phyloP scores from a whole-genome alignment of 805 yeast species.

The Yamadazyma nakazawae region DNA sequence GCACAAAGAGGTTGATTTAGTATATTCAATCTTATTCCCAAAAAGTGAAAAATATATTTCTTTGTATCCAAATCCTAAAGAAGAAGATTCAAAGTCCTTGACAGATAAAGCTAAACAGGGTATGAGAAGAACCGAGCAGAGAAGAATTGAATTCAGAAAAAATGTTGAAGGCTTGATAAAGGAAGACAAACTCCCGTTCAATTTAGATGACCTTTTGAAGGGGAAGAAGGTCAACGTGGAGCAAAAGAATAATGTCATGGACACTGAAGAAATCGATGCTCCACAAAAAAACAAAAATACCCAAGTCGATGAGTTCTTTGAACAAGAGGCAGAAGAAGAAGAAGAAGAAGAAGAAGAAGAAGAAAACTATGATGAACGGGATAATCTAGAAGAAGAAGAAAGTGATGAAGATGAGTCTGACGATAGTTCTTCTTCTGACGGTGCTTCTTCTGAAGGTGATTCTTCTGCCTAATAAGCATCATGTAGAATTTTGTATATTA shows the following conservation, averaged over 20 bases:
- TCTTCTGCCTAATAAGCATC: background rate
- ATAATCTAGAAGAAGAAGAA: background rate
- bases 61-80: slow-evolving; percentile 53
- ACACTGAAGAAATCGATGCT: slow-evolving; percentile 40
- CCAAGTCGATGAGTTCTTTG: slow-evolving; percentile 44
- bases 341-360: background rate
- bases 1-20: slow-evolving; percentile 65
- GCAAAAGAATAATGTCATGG: slow-evolving; percentile 17
- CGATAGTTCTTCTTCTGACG: too few relatives aligned
- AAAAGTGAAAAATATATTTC: slow-evolving; percentile 76
- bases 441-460: too few relatives aligned
- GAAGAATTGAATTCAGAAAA: slow-evolving; percentile 44
- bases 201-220: slow-evolving; percentile 43
- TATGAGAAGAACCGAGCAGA: slow-evolving; percentile 38
- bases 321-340: slow-evolving; percentile 13
- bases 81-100: slow-evolving; percentile 20
- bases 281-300: slow-evolving; percentile 28
- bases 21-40: slow-evolving; percentile 77
- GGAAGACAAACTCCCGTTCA: slow-evolving; percentile 51
- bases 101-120: slow-evolving; percentile 43
- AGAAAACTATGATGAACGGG: background rate
- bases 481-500: slow-evolving; percentile 6
- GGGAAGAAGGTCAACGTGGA: slow-evolving; percentile 28
- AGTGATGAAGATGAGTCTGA: too few relatives aligned
- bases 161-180: slow-evolving; percentile 51